Evolutionary conservation across 768 basidiomycete genomes (phyloP), one percentile per base, ranked within the genome.

Genomic region (Tulasnella sp.): DNA sequence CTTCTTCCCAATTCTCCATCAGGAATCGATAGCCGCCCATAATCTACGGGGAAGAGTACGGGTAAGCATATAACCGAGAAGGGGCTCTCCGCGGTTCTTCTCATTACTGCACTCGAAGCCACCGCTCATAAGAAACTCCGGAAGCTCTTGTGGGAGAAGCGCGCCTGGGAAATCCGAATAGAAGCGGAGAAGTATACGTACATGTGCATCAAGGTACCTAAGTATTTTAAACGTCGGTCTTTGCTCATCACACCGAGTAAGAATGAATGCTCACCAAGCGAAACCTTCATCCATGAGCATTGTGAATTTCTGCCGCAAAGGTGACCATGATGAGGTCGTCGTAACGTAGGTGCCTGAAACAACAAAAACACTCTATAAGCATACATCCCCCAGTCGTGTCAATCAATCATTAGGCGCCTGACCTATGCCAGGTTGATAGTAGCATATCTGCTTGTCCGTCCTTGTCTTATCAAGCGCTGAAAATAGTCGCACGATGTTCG

Each of bases 401-500:
- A 19, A 13, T 4, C 13, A 55, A n/a, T n/a, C n/a, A n/a, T n/a
- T n/a, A n/a, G n/a, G n/a, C n/a, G n/a, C n/a, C 55, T n/a, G 7
- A 56, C 43, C 55, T 17, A 56, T 56, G n/a, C 68, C 29, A 49
- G 82, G 84, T 71, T 89, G 87, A 66, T 90, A 90, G 68, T 86
- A 88, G 65, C 74, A 74, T 0, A 84, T 68, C 63, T 85, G 84
- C 49, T 77, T 65, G 26, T 77, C 73, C n/a, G 74, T 72, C 38
- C 66, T 61, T 52, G 82, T 80, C 68, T 81, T 85, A 71, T 78
- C 76, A 38, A 90, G 75, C 29, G 90, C 71, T 4, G 77, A 73
- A 70, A 85, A 86, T 41, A 91, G 74, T 66, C 81, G 81, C 55
- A 84, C 82, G 38, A 85, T 77, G 60, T 87, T 86, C 8, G 86